A percentile compares a stretch with the other conserved stretches of the same genome.
These are phyloP conservation scores for Fusarium sp. DNA, from an alignment of 2,329 filamentous ascomycete genomes.

Conservation along the genomic window DNA sequence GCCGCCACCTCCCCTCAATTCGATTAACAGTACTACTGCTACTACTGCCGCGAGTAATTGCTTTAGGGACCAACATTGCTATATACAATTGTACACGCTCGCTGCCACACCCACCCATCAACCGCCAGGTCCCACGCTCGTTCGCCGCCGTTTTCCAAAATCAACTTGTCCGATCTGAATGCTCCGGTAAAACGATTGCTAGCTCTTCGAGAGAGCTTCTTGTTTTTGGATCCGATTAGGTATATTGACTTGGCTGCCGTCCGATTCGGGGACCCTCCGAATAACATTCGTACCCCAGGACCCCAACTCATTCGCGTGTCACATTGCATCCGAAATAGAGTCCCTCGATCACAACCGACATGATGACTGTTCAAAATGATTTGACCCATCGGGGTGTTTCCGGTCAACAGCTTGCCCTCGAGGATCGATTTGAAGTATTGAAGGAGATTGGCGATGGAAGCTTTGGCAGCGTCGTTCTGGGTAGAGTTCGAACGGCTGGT, in stretches of 20 bases:
- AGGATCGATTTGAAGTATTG: slow-evolving; percentile 95
- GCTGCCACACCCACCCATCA: slow-evolving; percentile 11
- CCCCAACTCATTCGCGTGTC: slow-evolving; percentile 28
- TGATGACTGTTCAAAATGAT: slow-evolving; percentile 82
- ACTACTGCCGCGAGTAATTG: slow-evolving; percentile 2
- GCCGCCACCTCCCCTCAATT: background rate
- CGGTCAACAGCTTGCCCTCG: slow-evolving; percentile 72
- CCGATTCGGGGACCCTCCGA: slow-evolving; percentile 24
- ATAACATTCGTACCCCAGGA: slow-evolving; percentile 34
- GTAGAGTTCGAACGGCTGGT: slow-evolving; percentile 89
- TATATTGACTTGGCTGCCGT: slow-evolving; percentile 35
- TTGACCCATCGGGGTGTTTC: slow-evolving; percentile 73
- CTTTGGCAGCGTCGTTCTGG: slow-evolving; percentile 94
- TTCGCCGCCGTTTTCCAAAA: slow-evolving; percentile 19
- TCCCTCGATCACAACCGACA: slow-evolving; percentile 44
- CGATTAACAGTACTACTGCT: slow-evolving; percentile 5
- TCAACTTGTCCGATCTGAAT: slow-evolving; percentile 45
- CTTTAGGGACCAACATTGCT: background rate
- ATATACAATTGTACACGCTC: slow-evolving; percentile 22
- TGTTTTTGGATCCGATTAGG: slow-evolving; percentile 38
- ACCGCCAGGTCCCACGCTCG: slow-evolving; percentile 15
- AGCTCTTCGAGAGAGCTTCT: slow-evolving; percentile 51
- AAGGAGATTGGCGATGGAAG: slow-evolving; percentile 99
- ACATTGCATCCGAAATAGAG: slow-evolving; percentile 31
- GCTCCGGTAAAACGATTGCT: slow-evolving; percentile 45